Base-by-base conservation (phyloP, 192 early-diverging fungal species). In the Dimargaris xerosporica region DNA sequence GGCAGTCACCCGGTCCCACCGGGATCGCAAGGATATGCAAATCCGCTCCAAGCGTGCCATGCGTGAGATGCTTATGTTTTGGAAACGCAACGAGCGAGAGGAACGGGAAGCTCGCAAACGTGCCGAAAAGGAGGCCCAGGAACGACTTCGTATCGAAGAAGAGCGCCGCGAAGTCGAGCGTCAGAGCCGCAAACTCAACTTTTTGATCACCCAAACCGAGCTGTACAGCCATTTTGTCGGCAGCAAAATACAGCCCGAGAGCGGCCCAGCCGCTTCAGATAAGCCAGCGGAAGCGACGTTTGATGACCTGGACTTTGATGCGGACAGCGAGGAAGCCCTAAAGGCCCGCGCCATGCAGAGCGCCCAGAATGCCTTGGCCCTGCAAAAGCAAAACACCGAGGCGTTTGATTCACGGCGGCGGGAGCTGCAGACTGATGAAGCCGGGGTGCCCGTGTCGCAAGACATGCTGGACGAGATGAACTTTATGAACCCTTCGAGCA, bases 191-290 rank as follows among this genome's bases (percentile, higher is more conserved):
- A 94, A 94, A 67, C 80, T 94, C 58, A 91, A 94, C 67, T 94
- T 94, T 65, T 75, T 94, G 64, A 90, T 94, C 54, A 85, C 88
- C 0, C 91, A 94, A 65, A 94, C 91, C 0, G 91, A 94, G 63
- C 78, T 94, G 11, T 94, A 89, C 71, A 89, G 86, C 58, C 90
- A 92, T 74, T 94, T 94, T 74, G 83, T 92, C 52, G 89, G 88
- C 60, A 82, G 83, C 62, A 92, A 91, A 67, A 84, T 89, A 11
- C 73, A 63, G 31, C 75, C 67, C 1, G 67, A 55, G 0, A 66
- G 44, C 23, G 17, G 52, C 17, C 19, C 62, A 28, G 60, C 68
- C 26, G 23, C 55, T 28, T 63, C 44, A 0, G 41, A 21, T 5
- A 39, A 15, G 47, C 52, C 63, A 10, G 48, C 58, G 5, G 61